A percentile compares a stretch with the other conserved stretches of the same genome.
These are phyloP conservation scores for Stagonosporopsis cucurbitacearum DNA, from an alignment of 2,329 filamentous ascomycete genomes.

Conservation along the genomic window DNA sequence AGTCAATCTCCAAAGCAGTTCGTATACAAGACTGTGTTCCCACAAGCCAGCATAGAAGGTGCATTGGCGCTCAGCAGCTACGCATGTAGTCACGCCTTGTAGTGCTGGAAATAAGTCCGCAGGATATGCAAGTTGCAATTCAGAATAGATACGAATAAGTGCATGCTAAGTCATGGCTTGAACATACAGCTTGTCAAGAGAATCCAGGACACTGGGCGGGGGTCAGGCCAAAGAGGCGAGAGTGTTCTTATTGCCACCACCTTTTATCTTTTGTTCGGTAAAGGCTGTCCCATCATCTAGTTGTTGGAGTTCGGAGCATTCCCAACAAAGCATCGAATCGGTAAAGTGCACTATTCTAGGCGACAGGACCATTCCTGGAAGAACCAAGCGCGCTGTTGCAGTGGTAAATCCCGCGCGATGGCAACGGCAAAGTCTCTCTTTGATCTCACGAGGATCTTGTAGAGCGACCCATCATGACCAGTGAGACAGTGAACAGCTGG, in stretches of 20 bases:
- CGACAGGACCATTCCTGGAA: neutral
- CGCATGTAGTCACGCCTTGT: neutral
- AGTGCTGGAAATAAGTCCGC: neutral
- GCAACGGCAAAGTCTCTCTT: neutral
- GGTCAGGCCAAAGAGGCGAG: neutral
- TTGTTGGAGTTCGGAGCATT: neutral
- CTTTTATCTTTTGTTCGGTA: neutral
- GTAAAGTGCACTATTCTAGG: neutral
- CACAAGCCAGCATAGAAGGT: neutral
- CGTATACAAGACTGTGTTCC: neutral
- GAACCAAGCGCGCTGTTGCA: neutral
- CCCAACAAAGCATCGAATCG: neutral
- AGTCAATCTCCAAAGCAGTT: neutral
- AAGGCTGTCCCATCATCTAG: neutral
- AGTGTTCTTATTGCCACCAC: neutral
- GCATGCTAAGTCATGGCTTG: neutral
- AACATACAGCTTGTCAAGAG: neutral
- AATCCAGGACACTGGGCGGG: neutral
- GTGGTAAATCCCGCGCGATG: neutral
- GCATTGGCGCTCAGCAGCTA: neutral
- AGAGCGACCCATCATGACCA: neutral
- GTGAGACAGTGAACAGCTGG: neutral
- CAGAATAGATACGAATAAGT: neutral
- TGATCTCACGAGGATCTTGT: neutral
- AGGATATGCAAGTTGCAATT: neutral